These are phyloP conservation scores for Prosopis cineraria DNA, from an alignment of 306 rosid species.

Conservation along the genomic window DNA sequence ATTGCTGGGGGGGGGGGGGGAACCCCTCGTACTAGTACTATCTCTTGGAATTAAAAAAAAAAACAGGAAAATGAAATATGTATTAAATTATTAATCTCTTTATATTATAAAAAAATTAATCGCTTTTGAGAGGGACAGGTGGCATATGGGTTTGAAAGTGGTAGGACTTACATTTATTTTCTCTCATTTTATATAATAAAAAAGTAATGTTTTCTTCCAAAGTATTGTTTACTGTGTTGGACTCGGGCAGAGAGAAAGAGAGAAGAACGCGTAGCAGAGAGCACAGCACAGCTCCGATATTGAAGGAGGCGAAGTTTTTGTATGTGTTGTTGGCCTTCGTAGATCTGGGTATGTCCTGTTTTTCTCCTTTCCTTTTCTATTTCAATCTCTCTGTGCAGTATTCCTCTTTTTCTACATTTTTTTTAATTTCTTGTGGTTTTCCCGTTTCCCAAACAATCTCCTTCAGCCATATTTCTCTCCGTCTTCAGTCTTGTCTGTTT, in stretches of 20 bases:
- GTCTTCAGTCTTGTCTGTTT: not conserved
- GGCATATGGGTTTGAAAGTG: not conserved
- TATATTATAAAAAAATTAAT: too few species aligned
- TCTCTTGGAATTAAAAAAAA: too few species aligned
- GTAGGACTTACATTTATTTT: not conserved
- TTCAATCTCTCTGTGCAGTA: not conserved
- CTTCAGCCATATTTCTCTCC: not conserved
- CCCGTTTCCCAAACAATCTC: not conserved
- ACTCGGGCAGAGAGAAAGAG: not conserved
- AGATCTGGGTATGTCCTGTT: slow-evolving; percentile 29
- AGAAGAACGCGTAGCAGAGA: not conserved
- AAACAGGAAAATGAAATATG: not conserved
- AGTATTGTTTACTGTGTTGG: slow-evolving; percentile 1
- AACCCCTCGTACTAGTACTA: too few species aligned
- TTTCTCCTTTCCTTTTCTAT: not conserved
- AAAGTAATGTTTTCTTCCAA: not conserved
- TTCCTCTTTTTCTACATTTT: not conserved
- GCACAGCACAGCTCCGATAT: not conserved
- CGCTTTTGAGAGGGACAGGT: not conserved
- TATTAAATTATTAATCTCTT: not conserved
- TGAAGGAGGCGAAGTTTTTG: not conserved
- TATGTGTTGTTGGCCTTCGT: slow-evolving; percentile 14
- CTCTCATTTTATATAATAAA: not conserved
- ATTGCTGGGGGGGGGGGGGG: too few species aligned
- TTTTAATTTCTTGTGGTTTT: not conserved